These are phyloP conservation scores for Pseudogymnoascus sp. DNA, from an alignment of 2,329 filamentous ascomycete species.

Conservation along the genomic window DNA sequence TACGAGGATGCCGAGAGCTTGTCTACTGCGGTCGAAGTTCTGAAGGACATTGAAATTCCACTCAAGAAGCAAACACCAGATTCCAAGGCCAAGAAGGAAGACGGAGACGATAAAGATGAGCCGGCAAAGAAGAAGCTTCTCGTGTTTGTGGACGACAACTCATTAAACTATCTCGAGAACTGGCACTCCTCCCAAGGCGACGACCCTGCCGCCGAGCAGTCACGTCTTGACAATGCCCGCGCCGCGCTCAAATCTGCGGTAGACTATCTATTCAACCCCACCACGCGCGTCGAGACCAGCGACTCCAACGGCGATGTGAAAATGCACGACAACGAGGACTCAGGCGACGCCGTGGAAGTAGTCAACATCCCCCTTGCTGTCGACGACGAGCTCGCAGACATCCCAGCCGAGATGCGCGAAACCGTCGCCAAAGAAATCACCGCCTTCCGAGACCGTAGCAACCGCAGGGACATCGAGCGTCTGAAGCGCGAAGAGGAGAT, in stretches of 20 bases:
- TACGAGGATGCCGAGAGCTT: slow-evolving; percentile 89
- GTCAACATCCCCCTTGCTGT: slow-evolving; percentile 80
- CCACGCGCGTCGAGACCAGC: slow-evolving; percentile 36
- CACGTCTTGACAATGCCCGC: slow-evolving; percentile 63
- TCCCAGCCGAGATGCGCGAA: slow-evolving; percentile 92
- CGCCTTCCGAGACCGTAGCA: slow-evolving; percentile 88
- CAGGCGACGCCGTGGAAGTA: slow-evolving; percentile 67
- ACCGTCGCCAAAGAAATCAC: slow-evolving; percentile 91
- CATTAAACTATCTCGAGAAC: slow-evolving; percentile 77
- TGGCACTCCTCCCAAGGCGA: slow-evolving; percentile 63
- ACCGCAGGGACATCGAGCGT: slow-evolving; percentile 78
- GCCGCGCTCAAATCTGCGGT: slow-evolving; percentile 61
- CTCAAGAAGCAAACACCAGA: slow-evolving; percentile 61
- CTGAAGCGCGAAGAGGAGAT: slow-evolving; percentile 85
- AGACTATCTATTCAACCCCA: slow-evolving; percentile 65
- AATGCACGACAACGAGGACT: slow-evolving; percentile 58
- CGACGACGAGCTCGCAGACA: slow-evolving; percentile 92
- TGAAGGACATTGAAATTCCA: slow-evolving; percentile 76
- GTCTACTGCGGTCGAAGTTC: slow-evolving; percentile 74
- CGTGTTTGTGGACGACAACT: slow-evolving; percentile 74
- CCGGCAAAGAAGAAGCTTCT: slow-evolving; percentile 62
- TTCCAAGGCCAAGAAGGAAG: slow-evolving; percentile 36
- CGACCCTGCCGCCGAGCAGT: slow-evolving; percentile 53
- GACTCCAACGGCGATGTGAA: slow-evolving; percentile 60
- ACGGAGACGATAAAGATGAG: slow-evolving; percentile 30